Evolutionary conservation across 352 stramenopile genomes (phyloP).

Genomic region (Phytopythium delawarense): DNA sequence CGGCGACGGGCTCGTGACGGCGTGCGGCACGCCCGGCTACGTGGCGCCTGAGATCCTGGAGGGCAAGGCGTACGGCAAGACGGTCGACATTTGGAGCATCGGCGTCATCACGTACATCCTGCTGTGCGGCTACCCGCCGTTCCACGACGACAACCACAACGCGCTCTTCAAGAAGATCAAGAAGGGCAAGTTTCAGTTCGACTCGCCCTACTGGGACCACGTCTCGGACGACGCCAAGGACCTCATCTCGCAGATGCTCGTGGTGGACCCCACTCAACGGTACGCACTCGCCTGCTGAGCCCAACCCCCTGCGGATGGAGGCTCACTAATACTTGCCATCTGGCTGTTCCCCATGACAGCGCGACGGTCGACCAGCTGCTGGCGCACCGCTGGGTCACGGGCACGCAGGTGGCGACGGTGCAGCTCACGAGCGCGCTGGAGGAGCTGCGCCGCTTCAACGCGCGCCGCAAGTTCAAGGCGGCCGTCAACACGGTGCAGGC

Average conservation of each 20-base stretch:
- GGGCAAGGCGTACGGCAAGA: conserved; percentile 72
- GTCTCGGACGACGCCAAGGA: conserved; percentile 93
- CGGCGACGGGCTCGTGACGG: conserved; percentile 62
- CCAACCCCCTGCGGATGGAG: neutral
- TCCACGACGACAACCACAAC: conserved; percentile 92
- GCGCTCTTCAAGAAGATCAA: conserved; percentile 95
- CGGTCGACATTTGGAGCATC: conserved; percentile 89
- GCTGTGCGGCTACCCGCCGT: conserved; percentile 82
- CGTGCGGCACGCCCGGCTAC: conserved; percentile 80
- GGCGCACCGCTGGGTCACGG: conserved; percentile 88
- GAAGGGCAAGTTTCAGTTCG: conserved; percentile 92
- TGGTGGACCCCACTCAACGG: conserved; percentile 88
- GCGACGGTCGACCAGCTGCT: conserved; percentile 83
- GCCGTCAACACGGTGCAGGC: conserved; percentile 87
- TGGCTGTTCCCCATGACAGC: conserved; percentile 20
- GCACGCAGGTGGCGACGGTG: conserved; percentile 78
- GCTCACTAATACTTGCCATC: conserved; percentile 10
- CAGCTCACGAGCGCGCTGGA: conserved; percentile 91
- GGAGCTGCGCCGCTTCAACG: conserved; percentile 92
- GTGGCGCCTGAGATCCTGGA: conserved; percentile 83
- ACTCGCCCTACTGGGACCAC: conserved; percentile 94
- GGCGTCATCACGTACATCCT: conserved; percentile 89
- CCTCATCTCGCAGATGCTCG: conserved; percentile 91
- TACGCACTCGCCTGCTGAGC: conserved; percentile 14
- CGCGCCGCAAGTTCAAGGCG: conserved; percentile 93